These are phyloP conservation scores for Erysimum cheiranthoides DNA, from an alignment of 345 rosid genomes.

Conservation along the genomic window DNA sequence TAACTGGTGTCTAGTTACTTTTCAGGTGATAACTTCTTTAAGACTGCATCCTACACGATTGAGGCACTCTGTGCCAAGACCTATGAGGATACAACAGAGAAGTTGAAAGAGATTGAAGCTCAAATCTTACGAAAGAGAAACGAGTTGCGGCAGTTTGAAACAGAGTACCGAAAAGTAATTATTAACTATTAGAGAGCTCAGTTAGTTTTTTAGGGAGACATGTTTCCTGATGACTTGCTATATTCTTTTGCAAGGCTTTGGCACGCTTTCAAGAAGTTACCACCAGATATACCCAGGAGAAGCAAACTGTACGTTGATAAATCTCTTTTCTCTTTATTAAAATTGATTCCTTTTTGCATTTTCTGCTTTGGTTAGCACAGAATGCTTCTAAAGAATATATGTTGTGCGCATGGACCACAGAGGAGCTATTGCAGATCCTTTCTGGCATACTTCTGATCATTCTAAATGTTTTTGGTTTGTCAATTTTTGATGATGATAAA, in stretches of 20 bases:
- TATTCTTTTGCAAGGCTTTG: constrained; percentile 66
- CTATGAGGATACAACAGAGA: constrained; percentile 73
- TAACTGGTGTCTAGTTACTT: constrained; percentile 39
- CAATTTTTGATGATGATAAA: constrained; percentile 38
- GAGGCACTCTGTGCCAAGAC: constrained; percentile 93
- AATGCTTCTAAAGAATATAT: neutral
- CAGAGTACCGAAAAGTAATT: constrained; percentile 85
- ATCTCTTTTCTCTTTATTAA: neutral
- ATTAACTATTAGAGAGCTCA: neutral
- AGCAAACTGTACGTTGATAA: constrained; percentile 71
- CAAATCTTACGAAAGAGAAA: constrained; percentile 86
- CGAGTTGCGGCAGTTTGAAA: constrained; percentile 90
- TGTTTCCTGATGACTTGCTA: neutral
- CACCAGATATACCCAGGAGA: constrained; percentile 84
- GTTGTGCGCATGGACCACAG: neutral
- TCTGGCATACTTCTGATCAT: neutral
- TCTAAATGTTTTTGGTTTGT: neutral
- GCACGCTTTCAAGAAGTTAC: constrained; percentile 95
- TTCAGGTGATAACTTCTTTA: constrained; percentile 94
- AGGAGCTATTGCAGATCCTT: constrained; percentile 1
- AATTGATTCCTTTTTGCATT: neutral
- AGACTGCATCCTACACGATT: constrained; percentile 85
- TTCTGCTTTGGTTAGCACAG: neutral
- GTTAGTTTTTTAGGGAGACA: neutral
- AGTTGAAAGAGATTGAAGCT: constrained; percentile 85